Base-by-base conservation (phyloP, 129 eudicot species). In the Tanacetum coccineum region DNA sequence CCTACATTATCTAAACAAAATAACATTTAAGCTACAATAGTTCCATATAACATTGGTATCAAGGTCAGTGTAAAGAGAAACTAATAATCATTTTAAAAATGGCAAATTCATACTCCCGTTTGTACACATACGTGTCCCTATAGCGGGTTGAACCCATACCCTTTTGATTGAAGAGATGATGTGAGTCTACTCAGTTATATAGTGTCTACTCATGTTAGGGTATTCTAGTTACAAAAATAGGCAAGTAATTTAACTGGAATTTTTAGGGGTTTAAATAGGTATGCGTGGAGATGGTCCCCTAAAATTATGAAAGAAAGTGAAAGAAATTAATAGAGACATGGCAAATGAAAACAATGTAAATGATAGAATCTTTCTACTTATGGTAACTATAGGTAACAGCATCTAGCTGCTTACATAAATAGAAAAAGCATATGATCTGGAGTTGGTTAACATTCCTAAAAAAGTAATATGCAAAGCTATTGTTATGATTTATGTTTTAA, bases 211-310 rank as follows among this genome's bases (percentile, higher is more conserved):
- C 68, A 36, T 11, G 53, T 50, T 20, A 22, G 46, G 9, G 13
- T 13, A 42, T 62, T 39, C 9, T 72, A 9, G 4, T 15, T 14
- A 30, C 68, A 71, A 49, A 71, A 60, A 45, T 45, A 20, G 51
- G 25, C 14, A 14, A 30, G 36, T 51, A 36, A 13, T 58, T 22
- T 13, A 6, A 36, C 42, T 36, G 42, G 42, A 36, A 36, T 36
- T 36, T 36, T 36, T 7, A 9, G 42, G 9, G 42, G 42, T 36
- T 6, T 6, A 36, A 36, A 36, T 36, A 6, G 62, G 62, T 20
- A 20, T 25, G 9, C 1, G 18, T 57, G 26, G 3, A 10, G 8
- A 8, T 56, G 32, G n/a, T n/a, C 6, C 13, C 62, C 40, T 57
- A 9, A 4, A 13, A 0, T 56, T 56, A 21, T 21, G 36, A 22